A percentile compares a stretch with the other conserved stretches of the same genome.
Conservation (phyloP, 192 early-diverging fungal species). For the Linnemannia exigua region DNA sequence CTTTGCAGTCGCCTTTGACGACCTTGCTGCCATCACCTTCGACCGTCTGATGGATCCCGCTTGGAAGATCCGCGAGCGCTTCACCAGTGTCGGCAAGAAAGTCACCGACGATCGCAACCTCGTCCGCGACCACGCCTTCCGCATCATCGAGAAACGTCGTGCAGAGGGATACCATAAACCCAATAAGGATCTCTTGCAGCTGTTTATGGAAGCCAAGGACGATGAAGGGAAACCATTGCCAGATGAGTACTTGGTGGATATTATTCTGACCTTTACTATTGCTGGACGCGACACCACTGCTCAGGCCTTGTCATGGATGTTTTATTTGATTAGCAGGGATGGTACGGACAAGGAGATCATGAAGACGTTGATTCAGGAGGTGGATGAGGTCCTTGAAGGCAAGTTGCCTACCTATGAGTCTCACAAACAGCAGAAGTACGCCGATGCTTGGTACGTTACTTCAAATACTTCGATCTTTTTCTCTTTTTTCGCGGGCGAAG, state of each 20-base stretch:
- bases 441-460: constrained; percentile 25
- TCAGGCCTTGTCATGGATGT: constrained; percentile 60
- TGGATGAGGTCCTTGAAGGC: constrained; percentile 15
- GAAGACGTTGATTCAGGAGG: constrained; percentile 35
- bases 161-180: neutral
- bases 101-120: neutral
- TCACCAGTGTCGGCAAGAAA: constrained; percentile 9
- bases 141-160: constrained; percentile 38
- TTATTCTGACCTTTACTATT: constrained; percentile 18
- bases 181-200: constrained; percentile 36
- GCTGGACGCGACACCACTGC: constrained; percentile 14
- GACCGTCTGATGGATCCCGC: constrained; percentile 25
- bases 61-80: constrained; percentile 25
- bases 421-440: constrained; percentile 14
- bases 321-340: constrained; percentile 40
- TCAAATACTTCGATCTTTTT: too few relatives aligned
- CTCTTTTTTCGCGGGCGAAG: too few relatives aligned
- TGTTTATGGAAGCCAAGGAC: constrained; percentile 48
- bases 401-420: neutral
- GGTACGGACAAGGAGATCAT: constrained; percentile 37
- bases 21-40: constrained; percentile 28
- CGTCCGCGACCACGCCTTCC: neutral
- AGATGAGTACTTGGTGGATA: constrained; percentile 50
- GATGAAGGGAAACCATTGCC: constrained; percentile 36
- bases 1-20: constrained; percentile 65